Evolutionary conservation across 164 flowering plant species (phyloP).

Genomic region (Kingdonia uniflora): DNA sequence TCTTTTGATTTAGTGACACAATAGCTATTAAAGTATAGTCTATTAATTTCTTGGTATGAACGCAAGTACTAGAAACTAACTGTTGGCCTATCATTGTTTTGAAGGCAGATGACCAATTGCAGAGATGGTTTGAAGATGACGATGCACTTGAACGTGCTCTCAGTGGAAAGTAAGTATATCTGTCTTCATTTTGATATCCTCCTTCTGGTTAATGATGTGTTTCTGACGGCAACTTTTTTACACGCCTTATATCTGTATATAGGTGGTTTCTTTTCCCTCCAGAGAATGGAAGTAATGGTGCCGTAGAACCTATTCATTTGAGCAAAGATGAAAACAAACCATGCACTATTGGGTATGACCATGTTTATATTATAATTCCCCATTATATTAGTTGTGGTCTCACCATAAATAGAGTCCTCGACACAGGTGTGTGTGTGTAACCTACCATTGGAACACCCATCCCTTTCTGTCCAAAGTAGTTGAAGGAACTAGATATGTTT

Average conservation of each 20-base stretch:
- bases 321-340: slow-evolving; percentile 51
- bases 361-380: too few species aligned
- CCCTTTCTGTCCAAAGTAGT: too few species aligned
- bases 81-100: slow-evolving; percentile 9
- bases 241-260: too few species aligned
- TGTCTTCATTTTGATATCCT: too few species aligned
- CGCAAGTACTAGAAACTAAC: slow-evolving; percentile 11
- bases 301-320: slow-evolving; percentile 40
- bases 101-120: slow-evolving; percentile 61
- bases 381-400: too few species aligned
- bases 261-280: slow-evolving; percentile 84
- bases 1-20: too few species aligned
- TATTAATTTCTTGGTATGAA: background rate
- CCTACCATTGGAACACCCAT: too few species aligned
- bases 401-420: too few species aligned
- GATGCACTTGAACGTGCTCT: slow-evolving; percentile 89
- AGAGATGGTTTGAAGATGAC: slow-evolving; percentile 77
- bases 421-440: too few species aligned
- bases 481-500: too few species aligned
- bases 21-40: background rate
- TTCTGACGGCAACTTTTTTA: too few species aligned
- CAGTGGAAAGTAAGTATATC: slow-evolving; percentile 65
- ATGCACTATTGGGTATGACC: slow-evolving; percentile 54
- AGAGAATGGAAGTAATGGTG: slow-evolving; percentile 23
- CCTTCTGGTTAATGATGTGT: too few species aligned